Conservation (phyloP, 805 yeast species). For the Metschnikowia noctiluminum region DNA sequence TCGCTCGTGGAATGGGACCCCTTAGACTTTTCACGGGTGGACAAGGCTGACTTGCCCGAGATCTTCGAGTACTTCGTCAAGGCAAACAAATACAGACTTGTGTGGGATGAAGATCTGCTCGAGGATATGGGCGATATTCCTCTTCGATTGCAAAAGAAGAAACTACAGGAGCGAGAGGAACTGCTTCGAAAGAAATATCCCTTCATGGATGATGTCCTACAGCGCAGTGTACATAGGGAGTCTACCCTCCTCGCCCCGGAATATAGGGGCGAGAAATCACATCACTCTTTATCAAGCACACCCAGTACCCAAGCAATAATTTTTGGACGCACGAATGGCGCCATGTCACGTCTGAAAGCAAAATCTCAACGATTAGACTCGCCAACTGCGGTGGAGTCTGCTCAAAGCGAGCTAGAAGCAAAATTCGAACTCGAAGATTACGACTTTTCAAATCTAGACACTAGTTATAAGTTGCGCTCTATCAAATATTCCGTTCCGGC, state of each 20-base stretch:
- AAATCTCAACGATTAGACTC: neutral
- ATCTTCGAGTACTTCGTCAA: constrained; percentile 30
- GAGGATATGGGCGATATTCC: constrained; percentile 31
- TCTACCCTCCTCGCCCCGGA: constrained; percentile 15
- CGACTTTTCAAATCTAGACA: constrained; percentile 10
- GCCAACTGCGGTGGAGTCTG: neutral
- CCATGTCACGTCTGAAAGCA: neutral
- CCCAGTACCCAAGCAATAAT: neutral
- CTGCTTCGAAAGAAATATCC: constrained; percentile 34
- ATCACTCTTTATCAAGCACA: neutral
- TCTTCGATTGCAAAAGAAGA: constrained; percentile 38
- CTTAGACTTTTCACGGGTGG: constrained; percentile 27
- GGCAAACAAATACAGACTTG: constrained; percentile 24
- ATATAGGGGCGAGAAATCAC: neutral
- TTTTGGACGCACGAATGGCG: neutral
- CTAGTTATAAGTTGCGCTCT: constrained; percentile 26
- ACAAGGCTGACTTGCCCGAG: constrained; percentile 29
- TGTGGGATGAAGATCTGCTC: constrained; percentile 30
- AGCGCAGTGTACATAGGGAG: constrained; percentile 23
- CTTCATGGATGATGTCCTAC: constrained; percentile 29
- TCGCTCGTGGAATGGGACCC: constrained; percentile 66
- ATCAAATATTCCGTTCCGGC: constrained; percentile 33
- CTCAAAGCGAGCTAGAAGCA: neutral
- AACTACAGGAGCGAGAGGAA: constrained; percentile 31
- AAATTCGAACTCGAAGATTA: neutral